Percentiles rank a stretch among this genome's conserved stretches.
These are phyloP conservation scores for Monarda citriodora DNA, from an alignment of 305 asterid species.

Conservation along the genomic window DNA sequence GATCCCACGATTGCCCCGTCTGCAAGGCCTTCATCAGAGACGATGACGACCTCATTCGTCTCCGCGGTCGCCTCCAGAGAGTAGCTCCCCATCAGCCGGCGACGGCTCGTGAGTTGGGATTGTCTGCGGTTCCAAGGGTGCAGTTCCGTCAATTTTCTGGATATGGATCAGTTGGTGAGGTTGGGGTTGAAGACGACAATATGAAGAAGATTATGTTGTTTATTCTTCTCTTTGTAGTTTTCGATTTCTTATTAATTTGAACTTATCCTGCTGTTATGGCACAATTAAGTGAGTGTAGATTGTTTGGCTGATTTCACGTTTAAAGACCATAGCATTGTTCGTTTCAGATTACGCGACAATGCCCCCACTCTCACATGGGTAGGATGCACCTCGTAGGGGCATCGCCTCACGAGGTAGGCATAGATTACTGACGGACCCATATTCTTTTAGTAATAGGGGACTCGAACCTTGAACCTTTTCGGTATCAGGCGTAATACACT, in stretches of 20 bases:
- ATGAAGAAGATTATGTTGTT: conserved; percentile 30
- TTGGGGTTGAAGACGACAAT: conserved; percentile 20
- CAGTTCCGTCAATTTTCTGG: conserved; percentile 24
- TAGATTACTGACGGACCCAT: too few species aligned
- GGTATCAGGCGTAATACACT: too few species aligned
- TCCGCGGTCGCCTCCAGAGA: conserved; percentile 50
- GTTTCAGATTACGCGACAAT: too few species aligned
- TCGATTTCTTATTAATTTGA: conserved; percentile 19
- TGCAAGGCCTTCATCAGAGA: conserved; percentile 34
- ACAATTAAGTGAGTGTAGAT: background rate
- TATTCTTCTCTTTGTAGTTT: conserved; percentile 22
- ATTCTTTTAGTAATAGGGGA: too few species aligned
- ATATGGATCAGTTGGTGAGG: conserved; percentile 21
- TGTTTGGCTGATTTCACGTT: too few species aligned
- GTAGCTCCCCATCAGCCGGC: conserved; percentile 40
- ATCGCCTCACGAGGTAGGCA: too few species aligned
- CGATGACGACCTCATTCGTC: conserved; percentile 48
- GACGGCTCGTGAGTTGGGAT: background rate
- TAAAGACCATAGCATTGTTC: too few species aligned
- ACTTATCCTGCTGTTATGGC: background rate
- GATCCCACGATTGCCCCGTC: conserved; percentile 36
- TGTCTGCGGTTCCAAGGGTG: conserved; percentile 33
- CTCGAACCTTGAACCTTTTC: too few species aligned
- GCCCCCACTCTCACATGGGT: too few species aligned
- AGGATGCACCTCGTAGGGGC: too few species aligned